phyloP scores from a whole-genome alignment of 371 early-diverging fungal genomes.

The Zychaea mexicana region DNA sequence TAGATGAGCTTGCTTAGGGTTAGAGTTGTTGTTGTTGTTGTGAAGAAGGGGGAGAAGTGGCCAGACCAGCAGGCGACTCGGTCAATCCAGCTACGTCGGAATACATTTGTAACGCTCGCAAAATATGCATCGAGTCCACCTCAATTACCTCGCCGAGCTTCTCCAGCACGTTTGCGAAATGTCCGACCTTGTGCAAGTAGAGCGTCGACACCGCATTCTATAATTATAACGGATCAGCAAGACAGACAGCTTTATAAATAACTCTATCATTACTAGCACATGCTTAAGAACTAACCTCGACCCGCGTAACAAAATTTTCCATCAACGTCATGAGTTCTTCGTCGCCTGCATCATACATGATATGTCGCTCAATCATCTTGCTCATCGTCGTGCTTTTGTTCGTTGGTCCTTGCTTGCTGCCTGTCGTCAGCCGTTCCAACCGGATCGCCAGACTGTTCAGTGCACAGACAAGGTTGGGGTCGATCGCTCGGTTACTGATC shows the following conservation, averaged over 20 bases:
- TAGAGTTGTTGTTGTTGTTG: constrained; percentile 2
- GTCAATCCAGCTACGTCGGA: constrained; percentile 39
- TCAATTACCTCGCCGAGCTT: constrained; percentile 58
- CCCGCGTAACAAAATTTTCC: constrained; percentile 53
- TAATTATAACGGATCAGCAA: background rate
- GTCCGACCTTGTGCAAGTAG: constrained; percentile 59
- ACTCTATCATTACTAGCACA: background rate
- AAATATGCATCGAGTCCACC: constrained; percentile 59
- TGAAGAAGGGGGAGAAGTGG: background rate
- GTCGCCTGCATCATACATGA: constrained; percentile 42
- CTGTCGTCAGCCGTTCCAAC: constrained; percentile 45
- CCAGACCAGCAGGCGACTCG: constrained; percentile 19
- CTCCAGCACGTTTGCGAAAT: constrained; percentile 58
- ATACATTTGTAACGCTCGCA: constrained; percentile 68
- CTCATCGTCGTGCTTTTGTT: background rate
- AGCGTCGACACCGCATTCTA: constrained; percentile 64
- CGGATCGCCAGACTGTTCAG: constrained; percentile 43
- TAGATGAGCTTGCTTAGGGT: no score
- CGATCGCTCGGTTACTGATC: constrained; percentile 23
- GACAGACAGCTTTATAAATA: background rate
- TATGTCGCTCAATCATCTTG: constrained; percentile 22
- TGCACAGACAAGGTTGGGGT: constrained; percentile 36
- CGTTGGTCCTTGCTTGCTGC: background rate
- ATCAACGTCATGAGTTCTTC: constrained; percentile 49
- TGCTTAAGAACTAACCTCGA: constrained; percentile 34